Conservation (phyloP, 2,329 filamentous ascomycete species). For the Zymoseptoria passerinii region DNA sequence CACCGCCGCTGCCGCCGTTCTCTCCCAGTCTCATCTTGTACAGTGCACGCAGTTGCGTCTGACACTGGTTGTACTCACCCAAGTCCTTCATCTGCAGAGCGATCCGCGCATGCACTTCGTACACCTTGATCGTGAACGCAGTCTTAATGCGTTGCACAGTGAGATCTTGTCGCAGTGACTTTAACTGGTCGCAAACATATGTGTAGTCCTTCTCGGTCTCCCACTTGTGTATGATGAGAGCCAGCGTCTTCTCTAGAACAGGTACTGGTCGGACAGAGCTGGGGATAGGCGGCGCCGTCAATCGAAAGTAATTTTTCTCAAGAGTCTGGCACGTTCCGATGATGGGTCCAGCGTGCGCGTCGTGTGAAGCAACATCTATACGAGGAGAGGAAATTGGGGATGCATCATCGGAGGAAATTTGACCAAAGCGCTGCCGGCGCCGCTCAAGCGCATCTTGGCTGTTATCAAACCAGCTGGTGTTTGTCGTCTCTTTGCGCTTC, state of each 20-base stretch:
- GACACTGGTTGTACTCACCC: constrained; percentile 99
- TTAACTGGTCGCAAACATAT: constrained; percentile 99
- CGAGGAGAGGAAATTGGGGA: constrained; percentile 47
- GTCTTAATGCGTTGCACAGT: constrained; percentile 96
- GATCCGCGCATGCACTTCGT: constrained; percentile 95
- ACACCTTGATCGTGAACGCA: constrained; percentile 91
- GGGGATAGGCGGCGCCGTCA: constrained; percentile 82
- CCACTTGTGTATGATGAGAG: constrained; percentile 91
- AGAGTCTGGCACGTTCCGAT: constrained; percentile 75
- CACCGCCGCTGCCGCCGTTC: constrained; percentile 59
- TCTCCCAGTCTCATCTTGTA: constrained; percentile 83
- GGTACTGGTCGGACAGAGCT: constrained; percentile 78
- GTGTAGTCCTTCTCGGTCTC: constrained; percentile 85
- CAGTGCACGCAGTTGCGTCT: constrained; percentile 89
- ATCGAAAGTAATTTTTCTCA: constrained; percentile 89
- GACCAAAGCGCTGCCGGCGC: constrained; percentile 72
- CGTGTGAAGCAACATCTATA: constrained; percentile 42
- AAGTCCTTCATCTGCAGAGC: constrained; percentile 96
- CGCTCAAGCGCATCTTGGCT: constrained; percentile 79
- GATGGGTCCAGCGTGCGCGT: constrained; percentile 55
- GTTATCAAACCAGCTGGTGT: constrained; percentile 28
- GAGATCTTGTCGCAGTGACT: constrained; percentile 93
- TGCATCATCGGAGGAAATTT: constrained; percentile 39
- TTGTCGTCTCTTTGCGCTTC: constrained; percentile 32
- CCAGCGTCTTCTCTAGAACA: constrained; percentile 74